phyloP scores from a whole-genome alignment of 345 rosid genomes.

The Camelina neglecta region DNA sequence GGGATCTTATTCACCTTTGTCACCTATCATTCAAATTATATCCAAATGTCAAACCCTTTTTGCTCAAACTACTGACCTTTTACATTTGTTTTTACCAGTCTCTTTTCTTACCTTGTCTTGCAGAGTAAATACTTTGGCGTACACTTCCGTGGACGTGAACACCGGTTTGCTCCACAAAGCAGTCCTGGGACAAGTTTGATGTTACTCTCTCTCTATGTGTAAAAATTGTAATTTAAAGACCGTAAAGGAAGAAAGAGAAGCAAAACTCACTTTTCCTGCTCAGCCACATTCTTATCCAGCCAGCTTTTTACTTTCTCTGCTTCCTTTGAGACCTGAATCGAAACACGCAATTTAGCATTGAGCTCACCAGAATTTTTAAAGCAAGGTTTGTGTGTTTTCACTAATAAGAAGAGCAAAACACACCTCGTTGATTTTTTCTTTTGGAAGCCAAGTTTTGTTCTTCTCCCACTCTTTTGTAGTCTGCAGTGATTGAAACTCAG shows the following conservation, averaged over 20 bases:
- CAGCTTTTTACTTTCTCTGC: slow-evolving; percentile 73
- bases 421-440: slow-evolving; percentile 78
- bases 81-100: not conserved
- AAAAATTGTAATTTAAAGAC: not conserved
- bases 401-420: slow-evolving; percentile 7
- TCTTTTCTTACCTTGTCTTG: slow-evolving; percentile 75
- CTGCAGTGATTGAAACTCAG: slow-evolving; percentile 48
- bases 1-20: slow-evolving; percentile 69
- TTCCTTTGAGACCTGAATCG: slow-evolving; percentile 61
- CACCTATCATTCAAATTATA: slow-evolving; percentile 50
- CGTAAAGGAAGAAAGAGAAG: not conserved
- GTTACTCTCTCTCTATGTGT: slow-evolving; percentile 24
- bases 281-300: slow-evolving; percentile 83
- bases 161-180: slow-evolving; percentile 63
- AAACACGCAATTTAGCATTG: not conserved
- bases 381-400: slow-evolving; percentile 6
- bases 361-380: not conserved
- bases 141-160: slow-evolving; percentile 83
- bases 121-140: slow-evolving; percentile 57
- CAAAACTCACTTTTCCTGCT: slow-evolving; percentile 74
- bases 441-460: slow-evolving; percentile 92
- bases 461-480: slow-evolving; percentile 67
- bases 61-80: not conserved
- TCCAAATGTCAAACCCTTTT: not conserved
- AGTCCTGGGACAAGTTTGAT: slow-evolving; percentile 50